Evolutionary conservation across 139 green algal genomes (phyloP), one percentile per base, ranked within the genome.

Genomic region (Micractinium conductrix): DNA sequence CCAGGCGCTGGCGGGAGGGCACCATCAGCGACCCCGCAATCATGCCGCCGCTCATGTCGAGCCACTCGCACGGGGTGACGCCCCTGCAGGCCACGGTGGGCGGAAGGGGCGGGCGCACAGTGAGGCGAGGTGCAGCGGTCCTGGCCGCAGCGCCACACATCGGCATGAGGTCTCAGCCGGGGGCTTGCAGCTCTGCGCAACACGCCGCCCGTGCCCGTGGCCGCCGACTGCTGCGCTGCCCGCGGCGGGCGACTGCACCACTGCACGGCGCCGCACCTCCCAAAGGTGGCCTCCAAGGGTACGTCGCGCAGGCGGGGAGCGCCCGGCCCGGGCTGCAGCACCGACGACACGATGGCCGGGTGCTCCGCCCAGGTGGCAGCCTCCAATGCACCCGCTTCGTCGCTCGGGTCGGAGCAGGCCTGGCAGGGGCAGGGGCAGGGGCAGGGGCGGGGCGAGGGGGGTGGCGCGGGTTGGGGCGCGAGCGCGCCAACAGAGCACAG

Each of bases 351-450:
- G 9, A 89, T 81, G 58, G 21, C 37, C 16, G 73, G 30, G 53
- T 88, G 53, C 50, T 88, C 83, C 26, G 86, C 62, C 86, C 86
- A 89, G 30, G 4, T 65, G 7, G 42, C 69, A 35, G 48, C 85
- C 76, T 75, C 85, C 62, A 45, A 43, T 1, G 24, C 37, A 24
- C 16, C 70, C 1, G 30, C 76, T 9, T 50, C 42, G 35, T 86
- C 78, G 44, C n/a, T n/a, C 0, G n/a, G 42, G 35, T 65, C 40
- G 21, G 37, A 74, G 60, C 76, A 60, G 37, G 24, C 12, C 76
- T 83, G 58, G n/a, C 58, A 53, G 17, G 30, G 35, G 65, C 14
- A 44, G 37, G 21, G n/a, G n/a, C n/a, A n/a, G n/a, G n/a, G n/a
- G n/a, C n/a, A n/a, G n/a, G n/a, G n/a, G n/a, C n/a, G n/a, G n/a